A percentile compares a stretch with the other conserved stretches of the same genome.
Conservation (phyloP, 2,329 filamentous ascomycete species). For the Sporothrix pseudoabietina region DNA sequence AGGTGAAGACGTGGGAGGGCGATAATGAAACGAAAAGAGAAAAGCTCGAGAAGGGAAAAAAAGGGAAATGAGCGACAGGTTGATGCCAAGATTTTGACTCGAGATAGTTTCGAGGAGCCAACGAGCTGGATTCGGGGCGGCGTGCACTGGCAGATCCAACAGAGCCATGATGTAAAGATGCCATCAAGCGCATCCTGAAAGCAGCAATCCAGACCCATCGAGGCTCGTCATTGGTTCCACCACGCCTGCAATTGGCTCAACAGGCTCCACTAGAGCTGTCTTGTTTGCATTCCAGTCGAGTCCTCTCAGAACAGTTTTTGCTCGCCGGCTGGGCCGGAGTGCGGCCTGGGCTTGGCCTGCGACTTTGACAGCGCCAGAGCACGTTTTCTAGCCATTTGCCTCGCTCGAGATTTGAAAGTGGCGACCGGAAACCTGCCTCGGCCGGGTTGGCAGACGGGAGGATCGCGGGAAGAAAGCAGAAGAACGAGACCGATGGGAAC, state of each 20-base stretch:
- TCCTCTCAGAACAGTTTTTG: neutral
- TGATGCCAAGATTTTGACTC: neutral
- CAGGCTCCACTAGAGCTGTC: slow-evolving; percentile 15
- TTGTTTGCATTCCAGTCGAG: neutral
- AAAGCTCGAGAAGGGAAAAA: neutral
- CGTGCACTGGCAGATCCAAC: neutral
- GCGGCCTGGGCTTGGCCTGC: neutral
- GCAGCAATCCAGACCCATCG: neutral
- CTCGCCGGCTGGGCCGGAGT: slow-evolving; percentile 7
- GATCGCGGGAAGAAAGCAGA: neutral
- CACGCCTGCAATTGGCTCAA: neutral
- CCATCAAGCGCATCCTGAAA: neutral
- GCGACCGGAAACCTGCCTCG: neutral
- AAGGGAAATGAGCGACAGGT: neutral
- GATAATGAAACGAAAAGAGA: neutral
- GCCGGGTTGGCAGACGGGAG: neutral
- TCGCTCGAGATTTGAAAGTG: slow-evolving; percentile 11
- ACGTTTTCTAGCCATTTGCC: neutral
- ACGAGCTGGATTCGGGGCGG: neutral
- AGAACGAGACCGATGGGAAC: neutral
- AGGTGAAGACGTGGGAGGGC: neutral
- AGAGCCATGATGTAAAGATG: slow-evolving; percentile 10
- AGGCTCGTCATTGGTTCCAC: neutral
- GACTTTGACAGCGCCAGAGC: neutral
- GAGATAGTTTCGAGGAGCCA: neutral